These are phyloP conservation scores for Penicillium palitans DNA, from an alignment of 2,329 filamentous ascomycete species.

Conservation along the genomic window DNA sequence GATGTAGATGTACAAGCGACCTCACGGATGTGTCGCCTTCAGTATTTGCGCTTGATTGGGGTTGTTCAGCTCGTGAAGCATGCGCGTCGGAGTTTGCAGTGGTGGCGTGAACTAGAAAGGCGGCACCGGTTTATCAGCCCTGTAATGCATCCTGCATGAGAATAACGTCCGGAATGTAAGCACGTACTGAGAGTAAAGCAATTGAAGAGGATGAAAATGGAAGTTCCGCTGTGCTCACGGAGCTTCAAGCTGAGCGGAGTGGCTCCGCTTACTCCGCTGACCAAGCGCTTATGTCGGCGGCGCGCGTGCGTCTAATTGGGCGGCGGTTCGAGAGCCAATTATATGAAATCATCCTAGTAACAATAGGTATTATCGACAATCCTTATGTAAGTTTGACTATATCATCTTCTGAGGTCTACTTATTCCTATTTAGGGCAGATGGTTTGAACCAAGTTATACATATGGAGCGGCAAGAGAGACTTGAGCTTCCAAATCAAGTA, in stretches of 20 bases:
- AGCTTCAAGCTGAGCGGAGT: conserved; percentile 7
- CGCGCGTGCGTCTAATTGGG: conserved; percentile 5
- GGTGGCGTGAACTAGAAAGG: not conserved
- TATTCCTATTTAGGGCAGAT: not conserved
- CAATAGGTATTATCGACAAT: not conserved
- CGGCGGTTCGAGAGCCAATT: not conserved
- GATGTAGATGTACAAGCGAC: not conserved
- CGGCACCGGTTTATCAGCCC: not conserved
- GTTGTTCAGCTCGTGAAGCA: not conserved
- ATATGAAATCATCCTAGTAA: not conserved
- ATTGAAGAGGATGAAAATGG: not conserved
- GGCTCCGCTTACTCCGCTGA: conserved; percentile 12
- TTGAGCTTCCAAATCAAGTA: not conserved
- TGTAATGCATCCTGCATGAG: no score
- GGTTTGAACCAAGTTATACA: not conserved
- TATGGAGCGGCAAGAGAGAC: not conserved
- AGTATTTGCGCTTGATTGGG: not conserved
- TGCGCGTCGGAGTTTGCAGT: conserved; percentile 6
- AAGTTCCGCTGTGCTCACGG: not conserved
- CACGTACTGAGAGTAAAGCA: not conserved
- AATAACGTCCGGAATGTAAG: not conserved
- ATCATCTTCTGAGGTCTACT: not conserved
- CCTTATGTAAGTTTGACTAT: not conserved
- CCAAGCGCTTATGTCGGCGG: conserved; percentile 3
- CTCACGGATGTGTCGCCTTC: not conserved